phyloP scores from a whole-genome alignment of 129 eudicot genomes.

The Oenanthe sinensis region DNA sequence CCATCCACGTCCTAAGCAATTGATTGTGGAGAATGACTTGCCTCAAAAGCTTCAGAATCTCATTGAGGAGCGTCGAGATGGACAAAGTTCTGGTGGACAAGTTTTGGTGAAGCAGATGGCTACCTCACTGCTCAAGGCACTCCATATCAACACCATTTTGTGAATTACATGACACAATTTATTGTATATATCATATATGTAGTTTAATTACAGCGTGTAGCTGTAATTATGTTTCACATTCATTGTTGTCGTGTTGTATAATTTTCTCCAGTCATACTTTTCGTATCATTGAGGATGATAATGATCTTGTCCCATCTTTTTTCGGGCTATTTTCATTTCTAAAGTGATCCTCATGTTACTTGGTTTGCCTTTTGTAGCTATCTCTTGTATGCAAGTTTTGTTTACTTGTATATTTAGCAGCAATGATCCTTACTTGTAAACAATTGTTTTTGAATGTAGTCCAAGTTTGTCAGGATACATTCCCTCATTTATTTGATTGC shows the following conservation, averaged over 20 bases:
- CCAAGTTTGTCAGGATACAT: neutral
- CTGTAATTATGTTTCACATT: slow-evolving; percentile 19
- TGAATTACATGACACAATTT: slow-evolving; percentile 18
- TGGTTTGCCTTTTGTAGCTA: neutral
- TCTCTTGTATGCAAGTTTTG: neutral
- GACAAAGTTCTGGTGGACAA: slow-evolving; percentile 91
- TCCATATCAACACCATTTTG: slow-evolving; percentile 87
- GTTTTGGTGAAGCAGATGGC: slow-evolving; percentile 99
- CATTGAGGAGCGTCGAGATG: slow-evolving; percentile 92
- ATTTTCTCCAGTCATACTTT: neutral
- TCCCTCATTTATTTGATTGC: no score
- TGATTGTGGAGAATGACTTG: slow-evolving; percentile 83
- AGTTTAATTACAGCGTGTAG: slow-evolving; percentile 16
- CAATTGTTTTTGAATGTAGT: neutral
- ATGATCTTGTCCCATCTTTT: neutral
- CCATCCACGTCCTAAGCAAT: slow-evolving; percentile 87
- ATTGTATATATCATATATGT: slow-evolving; percentile 4
- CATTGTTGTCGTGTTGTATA: neutral
- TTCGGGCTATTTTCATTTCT: neutral
- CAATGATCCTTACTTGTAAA: neutral
- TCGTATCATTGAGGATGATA: neutral
- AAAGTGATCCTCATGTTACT: neutral
- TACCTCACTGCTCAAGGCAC: slow-evolving; percentile 93
- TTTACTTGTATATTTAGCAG: neutral
- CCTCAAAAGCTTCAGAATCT: slow-evolving; percentile 85